A percentile compares a stretch with the other conserved stretches of the same genome.
Conservation (phyloP, 148 eudicot species). For the Beta vulgaris region DNA sequence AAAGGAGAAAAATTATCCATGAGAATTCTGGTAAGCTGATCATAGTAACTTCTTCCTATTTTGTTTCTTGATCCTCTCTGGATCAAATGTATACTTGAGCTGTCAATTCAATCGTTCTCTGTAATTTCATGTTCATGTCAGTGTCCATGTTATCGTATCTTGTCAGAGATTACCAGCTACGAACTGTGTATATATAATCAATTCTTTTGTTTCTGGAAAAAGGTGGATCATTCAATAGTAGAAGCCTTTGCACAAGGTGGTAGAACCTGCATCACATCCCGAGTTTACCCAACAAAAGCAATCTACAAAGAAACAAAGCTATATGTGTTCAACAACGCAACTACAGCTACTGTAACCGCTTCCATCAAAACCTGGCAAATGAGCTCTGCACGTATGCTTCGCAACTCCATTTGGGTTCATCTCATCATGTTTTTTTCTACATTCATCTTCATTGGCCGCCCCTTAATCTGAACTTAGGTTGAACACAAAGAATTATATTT, state of each 20-base stretch:
- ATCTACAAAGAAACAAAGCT: slow-evolving; percentile 45
- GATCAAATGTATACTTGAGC: too few relatives aligned
- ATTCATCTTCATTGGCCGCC: slow-evolving; percentile 8
- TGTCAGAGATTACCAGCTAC: too few relatives aligned
- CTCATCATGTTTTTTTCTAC: slow-evolving; percentile 18
- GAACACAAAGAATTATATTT: neutral
- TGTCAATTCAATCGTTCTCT: too few relatives aligned
- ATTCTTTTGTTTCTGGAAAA: neutral
- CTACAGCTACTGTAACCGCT: slow-evolving; percentile 43
- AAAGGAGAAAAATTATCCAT: slow-evolving; percentile 54
- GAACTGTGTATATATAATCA: too few relatives aligned
- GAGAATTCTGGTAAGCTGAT: slow-evolving; percentile 52
- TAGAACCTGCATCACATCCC: slow-evolving; percentile 59
- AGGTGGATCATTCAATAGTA: slow-evolving; percentile 81
- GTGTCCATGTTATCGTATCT: too few relatives aligned
- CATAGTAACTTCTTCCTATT: neutral
- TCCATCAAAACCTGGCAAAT: slow-evolving; percentile 61
- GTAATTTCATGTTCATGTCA: too few relatives aligned
- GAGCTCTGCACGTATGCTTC: slow-evolving; percentile 38
- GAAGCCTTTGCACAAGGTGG: slow-evolving; percentile 75
- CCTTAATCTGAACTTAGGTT: slow-evolving; percentile 6
- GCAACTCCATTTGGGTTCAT: slow-evolving; percentile 26
- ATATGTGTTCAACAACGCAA: slow-evolving; percentile 65
- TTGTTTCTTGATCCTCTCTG: neutral
- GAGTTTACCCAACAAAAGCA: slow-evolving; percentile 69